Evolutionary conservation across 805 yeast genomes (phyloP).

Genomic region (Wickerhamomyces chaumierensis): DNA sequence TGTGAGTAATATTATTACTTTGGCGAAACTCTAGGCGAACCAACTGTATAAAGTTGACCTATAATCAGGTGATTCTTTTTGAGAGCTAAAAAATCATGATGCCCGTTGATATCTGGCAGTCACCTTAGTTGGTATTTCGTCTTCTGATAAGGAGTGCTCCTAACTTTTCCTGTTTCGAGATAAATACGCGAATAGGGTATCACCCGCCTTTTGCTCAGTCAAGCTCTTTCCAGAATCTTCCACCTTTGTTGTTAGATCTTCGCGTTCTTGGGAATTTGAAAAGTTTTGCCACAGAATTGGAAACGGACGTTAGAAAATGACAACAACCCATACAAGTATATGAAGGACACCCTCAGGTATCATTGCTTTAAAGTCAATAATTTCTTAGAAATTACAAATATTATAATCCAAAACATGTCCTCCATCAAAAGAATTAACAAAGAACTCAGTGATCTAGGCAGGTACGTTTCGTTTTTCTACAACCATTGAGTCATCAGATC

Average conservation of each 20-base stretch:
- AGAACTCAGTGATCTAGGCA: conserved; percentile 90
- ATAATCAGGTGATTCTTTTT: too few relatives aligned
- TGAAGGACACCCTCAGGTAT: too few relatives aligned
- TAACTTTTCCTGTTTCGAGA: neutral
- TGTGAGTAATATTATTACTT: too few relatives aligned
- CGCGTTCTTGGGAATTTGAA: neutral
- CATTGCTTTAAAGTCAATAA: neutral
- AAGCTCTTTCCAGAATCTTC: neutral
- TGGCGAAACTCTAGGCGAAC: too few relatives aligned
- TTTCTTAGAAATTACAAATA: neutral
- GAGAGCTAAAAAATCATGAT: too few relatives aligned
- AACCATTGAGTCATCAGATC: neutral
- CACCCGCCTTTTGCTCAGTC: neutral
- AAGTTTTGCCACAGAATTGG: neutral
- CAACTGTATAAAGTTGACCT: too few relatives aligned
- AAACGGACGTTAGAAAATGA: neutral
- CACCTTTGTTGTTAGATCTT: too few relatives aligned
- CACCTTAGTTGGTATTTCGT: too few relatives aligned
- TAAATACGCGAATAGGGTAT: neutral
- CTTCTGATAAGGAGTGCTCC: too few relatives aligned
- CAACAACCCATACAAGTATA: neutral
- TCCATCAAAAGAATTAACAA: conserved; percentile 92
- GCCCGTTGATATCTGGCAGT: too few relatives aligned
- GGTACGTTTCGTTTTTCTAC: conserved; percentile 39
- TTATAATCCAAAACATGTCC: conserved; percentile 4